These are phyloP conservation scores for Liquidambar formosana DNA, from an alignment of 164 flowering plant genomes.

Conservation along the genomic window DNA sequence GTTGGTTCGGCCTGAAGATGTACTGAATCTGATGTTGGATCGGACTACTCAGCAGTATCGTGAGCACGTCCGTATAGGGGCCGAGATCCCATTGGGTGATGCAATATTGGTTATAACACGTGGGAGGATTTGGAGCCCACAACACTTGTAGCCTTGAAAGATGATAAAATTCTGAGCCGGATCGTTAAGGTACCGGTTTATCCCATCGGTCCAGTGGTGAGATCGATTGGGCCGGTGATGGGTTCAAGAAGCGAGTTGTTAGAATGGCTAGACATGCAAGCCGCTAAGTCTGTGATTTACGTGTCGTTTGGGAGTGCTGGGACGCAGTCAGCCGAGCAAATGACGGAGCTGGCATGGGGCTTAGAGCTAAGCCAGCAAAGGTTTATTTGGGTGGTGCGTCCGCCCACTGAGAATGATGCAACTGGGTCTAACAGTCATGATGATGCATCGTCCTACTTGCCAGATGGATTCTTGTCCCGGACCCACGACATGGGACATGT, in stretches of 20 bases:
- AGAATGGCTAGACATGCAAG: constrained; percentile 38
- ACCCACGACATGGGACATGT: constrained; percentile 27
- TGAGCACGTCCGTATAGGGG: constrained; percentile 17
- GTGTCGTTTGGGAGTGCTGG: constrained; percentile 51
- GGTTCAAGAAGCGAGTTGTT: background rate
- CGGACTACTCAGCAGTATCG: constrained; percentile 13
- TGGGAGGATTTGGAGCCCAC: constrained; percentile 43
- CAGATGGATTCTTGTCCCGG: no score
- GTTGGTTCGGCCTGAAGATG: constrained; percentile 32
- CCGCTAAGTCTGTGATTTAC: constrained; percentile 34
- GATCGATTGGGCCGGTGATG: background rate
- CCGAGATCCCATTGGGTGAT: constrained; percentile 22
- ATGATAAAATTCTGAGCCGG: constrained; percentile 11
- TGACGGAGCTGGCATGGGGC: constrained; percentile 43
- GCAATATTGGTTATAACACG: constrained; percentile 46
- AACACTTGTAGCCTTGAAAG: constrained; percentile 21
- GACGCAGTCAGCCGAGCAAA: constrained; percentile 30
- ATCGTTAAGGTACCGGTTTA: constrained; percentile 24
- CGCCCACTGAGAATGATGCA: constrained; percentile 20
- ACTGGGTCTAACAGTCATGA: background rate
- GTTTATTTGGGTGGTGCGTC: constrained; percentile 46
- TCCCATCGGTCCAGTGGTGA: constrained; percentile 43
- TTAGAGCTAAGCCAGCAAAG: constrained; percentile 39
- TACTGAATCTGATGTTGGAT: constrained; percentile 24
- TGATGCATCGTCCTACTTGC: constrained; percentile 18